Percentiles rank a stretch among this genome's conserved stretches.
phyloP scores from a whole-genome alignment of 441 rosid species.

The Iberis amara region DNA sequence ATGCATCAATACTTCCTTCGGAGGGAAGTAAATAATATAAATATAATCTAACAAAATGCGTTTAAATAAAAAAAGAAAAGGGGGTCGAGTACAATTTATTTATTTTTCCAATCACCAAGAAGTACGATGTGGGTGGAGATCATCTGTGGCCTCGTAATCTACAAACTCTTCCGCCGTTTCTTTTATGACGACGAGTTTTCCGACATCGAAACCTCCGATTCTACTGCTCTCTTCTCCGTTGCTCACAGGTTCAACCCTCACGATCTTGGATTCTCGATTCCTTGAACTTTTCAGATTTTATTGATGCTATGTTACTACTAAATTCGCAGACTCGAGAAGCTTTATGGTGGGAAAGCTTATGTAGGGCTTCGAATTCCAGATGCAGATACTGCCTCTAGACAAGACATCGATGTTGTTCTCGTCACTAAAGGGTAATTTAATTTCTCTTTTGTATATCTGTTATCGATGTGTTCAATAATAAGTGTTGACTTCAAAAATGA shows the following conservation, averaged over 20 bases:
- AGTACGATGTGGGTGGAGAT: constrained; percentile 36
- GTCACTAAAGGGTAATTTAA: constrained; percentile 53
- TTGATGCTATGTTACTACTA: not conserved
- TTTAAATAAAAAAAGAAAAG: no score
- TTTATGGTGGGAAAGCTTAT: constrained; percentile 70
- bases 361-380: constrained; percentile 90
- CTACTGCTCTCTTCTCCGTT: constrained; percentile 65
- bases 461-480: not conserved
- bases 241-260: constrained; percentile 43
- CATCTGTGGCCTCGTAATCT: constrained; percentile 61
- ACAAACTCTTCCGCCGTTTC: constrained; percentile 46
- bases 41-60: no score
- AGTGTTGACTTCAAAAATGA: constrained; percentile 15
- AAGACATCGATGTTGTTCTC: constrained; percentile 66
- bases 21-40: no score
- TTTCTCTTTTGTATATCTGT: not conserved
- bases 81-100: no score
- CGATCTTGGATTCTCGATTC: constrained; percentile 5
- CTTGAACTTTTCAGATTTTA: not conserved
- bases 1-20: no score
- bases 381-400: constrained; percentile 67
- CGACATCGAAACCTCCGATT: constrained; percentile 57
- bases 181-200: constrained; percentile 48
- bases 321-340: constrained; percentile 62
- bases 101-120: no score